Percentiles rank a stretch among this genome's conserved stretches.
Evolutionary conservation across 345 rosid genomes (phyloP).

Genomic region (Turritis glabra): DNA sequence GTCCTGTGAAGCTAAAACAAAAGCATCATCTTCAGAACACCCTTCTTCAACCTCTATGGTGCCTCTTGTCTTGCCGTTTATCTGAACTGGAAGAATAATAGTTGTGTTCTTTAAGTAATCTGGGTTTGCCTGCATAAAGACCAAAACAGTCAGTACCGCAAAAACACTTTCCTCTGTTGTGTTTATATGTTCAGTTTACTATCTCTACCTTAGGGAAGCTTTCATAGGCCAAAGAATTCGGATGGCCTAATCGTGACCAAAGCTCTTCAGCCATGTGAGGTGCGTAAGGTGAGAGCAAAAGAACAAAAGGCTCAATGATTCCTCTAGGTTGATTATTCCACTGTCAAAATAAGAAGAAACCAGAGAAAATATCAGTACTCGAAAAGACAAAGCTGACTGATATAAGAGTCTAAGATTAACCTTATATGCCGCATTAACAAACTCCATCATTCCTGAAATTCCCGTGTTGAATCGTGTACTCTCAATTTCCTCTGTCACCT

Average conservation of each 20-base stretch:
- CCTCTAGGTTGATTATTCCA: constrained; percentile 80
- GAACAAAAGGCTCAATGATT: constrained; percentile 65
- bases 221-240: constrained; percentile 62
- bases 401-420: constrained; percentile 37
- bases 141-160: constrained; percentile 15
- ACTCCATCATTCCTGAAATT: constrained; percentile 98
- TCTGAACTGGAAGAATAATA: constrained; percentile 79
- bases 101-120: constrained; percentile 69
- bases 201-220: constrained; percentile 62
- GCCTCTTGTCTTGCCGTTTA: constrained; percentile 95
- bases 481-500: constrained; percentile 92
- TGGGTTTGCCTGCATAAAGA: constrained; percentile 62
- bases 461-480: constrained; percentile 93
- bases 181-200: constrained; percentile 3
- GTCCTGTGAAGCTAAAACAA: constrained; percentile 62
- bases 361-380: neutral
- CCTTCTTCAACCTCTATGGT: constrained; percentile 85
- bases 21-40: constrained; percentile 84
- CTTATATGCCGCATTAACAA: constrained; percentile 87
- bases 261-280: constrained; percentile 98
- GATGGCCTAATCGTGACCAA: constrained; percentile 81
- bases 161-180: neutral
- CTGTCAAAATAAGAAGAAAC: constrained; percentile 41
- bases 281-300: constrained; percentile 86
- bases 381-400: neutral